Percentiles rank a stretch among this genome's conserved stretches.
Conservation (phyloP, 169 alveolate species). For the Cryptosporidium andersoni region DNA sequence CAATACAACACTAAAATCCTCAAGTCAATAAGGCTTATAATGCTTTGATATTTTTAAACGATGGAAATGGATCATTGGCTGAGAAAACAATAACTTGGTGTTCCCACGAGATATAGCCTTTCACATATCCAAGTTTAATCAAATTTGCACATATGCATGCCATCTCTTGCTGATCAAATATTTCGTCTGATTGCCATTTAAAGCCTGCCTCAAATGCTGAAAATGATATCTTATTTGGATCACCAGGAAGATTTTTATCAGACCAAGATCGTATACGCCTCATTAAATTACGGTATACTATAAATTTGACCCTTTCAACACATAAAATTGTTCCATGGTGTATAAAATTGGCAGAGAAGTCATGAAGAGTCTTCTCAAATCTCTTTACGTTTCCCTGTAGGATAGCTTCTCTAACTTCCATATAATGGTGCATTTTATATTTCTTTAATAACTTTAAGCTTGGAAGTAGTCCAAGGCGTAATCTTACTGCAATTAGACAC, state of each 20-base stretch:
- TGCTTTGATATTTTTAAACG: slow-evolving; percentile 9
- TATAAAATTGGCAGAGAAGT: slow-evolving; percentile 73
- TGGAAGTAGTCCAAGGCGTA: slow-evolving; percentile 85
- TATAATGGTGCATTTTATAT: slow-evolving; percentile 78
- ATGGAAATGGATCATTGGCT: slow-evolving; percentile 83
- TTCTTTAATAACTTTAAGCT: slow-evolving; percentile 75
- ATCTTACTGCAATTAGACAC: slow-evolving; percentile 81
- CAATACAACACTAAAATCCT: background rate
- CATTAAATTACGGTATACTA: slow-evolving; percentile 82
- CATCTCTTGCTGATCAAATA: slow-evolving; percentile 77
- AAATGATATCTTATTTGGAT: slow-evolving; percentile 57
- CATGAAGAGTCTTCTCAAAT: slow-evolving; percentile 77
- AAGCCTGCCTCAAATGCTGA: slow-evolving; percentile 65
- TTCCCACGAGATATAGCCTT: slow-evolving; percentile 88
- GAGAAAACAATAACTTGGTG: slow-evolving; percentile 81
- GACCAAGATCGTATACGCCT: slow-evolving; percentile 73
- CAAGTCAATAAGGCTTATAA: background rate
- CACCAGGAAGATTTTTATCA: slow-evolving; percentile 13
- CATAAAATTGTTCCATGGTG: slow-evolving; percentile 84
- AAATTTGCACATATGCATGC: slow-evolving; percentile 85
- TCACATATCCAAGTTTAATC: slow-evolving; percentile 80
- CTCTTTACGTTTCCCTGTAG: slow-evolving; percentile 76
- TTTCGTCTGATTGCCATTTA: slow-evolving; percentile 69
- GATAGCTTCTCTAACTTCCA: slow-evolving; percentile 78
- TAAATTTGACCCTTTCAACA: slow-evolving; percentile 81